Conservation (phyloP, 768 basidiomycete species). For the Russula brevipes region DNA sequence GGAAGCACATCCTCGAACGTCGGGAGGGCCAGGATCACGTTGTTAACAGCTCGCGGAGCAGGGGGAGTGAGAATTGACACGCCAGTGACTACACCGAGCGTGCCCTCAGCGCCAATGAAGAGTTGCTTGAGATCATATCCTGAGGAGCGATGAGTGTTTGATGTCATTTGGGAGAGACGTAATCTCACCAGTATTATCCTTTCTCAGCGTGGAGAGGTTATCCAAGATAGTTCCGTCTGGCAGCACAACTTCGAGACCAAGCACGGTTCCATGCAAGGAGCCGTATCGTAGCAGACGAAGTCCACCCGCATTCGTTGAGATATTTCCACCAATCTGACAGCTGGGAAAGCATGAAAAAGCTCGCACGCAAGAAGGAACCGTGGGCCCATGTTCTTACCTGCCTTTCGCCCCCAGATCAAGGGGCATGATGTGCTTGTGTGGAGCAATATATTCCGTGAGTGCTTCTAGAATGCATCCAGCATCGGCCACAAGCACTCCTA, state of each 20-base stretch:
- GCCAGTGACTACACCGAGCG: conserved; percentile 90
- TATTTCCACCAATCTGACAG: conserved; percentile 97
- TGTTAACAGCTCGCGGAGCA: conserved; percentile 77
- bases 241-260: conserved; percentile 93
- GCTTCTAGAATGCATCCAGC: conserved; percentile 91
- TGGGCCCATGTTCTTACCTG: conserved; percentile 46
- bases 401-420: conserved; percentile 95
- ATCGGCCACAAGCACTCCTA: conserved; percentile 87
- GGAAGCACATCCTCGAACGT: conserved; percentile 83
- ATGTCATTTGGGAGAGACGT: not conserved
- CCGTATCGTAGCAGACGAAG: conserved; percentile 91
- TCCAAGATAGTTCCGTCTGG: conserved; percentile 91
- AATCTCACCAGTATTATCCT: conserved; percentile 88
- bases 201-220: conserved; percentile 82
- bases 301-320: conserved; percentile 98
- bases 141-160: conserved; percentile 29
- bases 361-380: not conserved
- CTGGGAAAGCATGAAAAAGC: conserved; percentile 35
- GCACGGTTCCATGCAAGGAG: conserved; percentile 88
- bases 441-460: conserved; percentile 78
- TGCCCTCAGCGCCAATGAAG: conserved; percentile 97
- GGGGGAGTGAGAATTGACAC: conserved; percentile 92
- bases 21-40: conserved; percentile 85
- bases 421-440: conserved; percentile 93
- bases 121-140: conserved; percentile 98